Evolutionary conservation across 108 stramenopile species (phyloP).

Genomic region (Cyclotella baltica): DNA sequence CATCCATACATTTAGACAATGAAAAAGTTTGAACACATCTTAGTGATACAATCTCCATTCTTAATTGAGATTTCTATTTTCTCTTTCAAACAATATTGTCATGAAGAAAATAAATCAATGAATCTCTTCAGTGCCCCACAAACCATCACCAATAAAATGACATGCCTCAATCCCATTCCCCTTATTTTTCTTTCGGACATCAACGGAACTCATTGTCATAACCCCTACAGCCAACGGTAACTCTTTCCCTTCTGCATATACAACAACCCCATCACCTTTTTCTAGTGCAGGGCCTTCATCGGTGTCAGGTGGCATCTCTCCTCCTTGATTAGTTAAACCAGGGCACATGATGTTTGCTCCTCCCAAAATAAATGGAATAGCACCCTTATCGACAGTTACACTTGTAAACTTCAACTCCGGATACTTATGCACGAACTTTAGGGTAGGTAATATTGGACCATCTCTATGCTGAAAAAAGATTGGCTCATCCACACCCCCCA

Average conservation of each 20-base stretch:
- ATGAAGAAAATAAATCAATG: no score
- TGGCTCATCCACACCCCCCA: slow-evolving; percentile 67
- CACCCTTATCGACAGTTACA: slow-evolving; percentile 90
- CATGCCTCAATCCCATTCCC: slow-evolving; percentile 91
- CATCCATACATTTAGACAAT: no score
- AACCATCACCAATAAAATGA: slow-evolving; percentile 94
- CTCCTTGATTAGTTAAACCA: slow-evolving; percentile 91
- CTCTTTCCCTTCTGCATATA: slow-evolving; percentile 96
- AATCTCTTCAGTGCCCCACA: slow-evolving; percentile 80
- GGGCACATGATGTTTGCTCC: slow-evolving; percentile 99
- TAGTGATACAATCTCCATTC: no score
- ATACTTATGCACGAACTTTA: slow-evolving; percentile 89
- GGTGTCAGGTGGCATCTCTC: slow-evolving; percentile 80
- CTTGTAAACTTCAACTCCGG: slow-evolving; percentile 68
- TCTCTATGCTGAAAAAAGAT: slow-evolving; percentile 93
- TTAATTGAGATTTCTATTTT: no score
- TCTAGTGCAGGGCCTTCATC: slow-evolving; percentile 71
- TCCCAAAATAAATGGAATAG: slow-evolving; percentile 94
- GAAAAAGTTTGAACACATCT: no score
- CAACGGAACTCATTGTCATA: slow-evolving; percentile 82
- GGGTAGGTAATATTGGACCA: slow-evolving; percentile 93
- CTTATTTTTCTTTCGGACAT: slow-evolving; percentile 77
- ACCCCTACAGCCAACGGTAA: slow-evolving; percentile 91
- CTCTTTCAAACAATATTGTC: no score
- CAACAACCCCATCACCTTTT: slow-evolving; percentile 83